Percentiles rank a stretch among this genome's conserved stretches.
Conservation (phyloP, 768 basidiomycete species). For the Pulveroboletus frians region DNA sequence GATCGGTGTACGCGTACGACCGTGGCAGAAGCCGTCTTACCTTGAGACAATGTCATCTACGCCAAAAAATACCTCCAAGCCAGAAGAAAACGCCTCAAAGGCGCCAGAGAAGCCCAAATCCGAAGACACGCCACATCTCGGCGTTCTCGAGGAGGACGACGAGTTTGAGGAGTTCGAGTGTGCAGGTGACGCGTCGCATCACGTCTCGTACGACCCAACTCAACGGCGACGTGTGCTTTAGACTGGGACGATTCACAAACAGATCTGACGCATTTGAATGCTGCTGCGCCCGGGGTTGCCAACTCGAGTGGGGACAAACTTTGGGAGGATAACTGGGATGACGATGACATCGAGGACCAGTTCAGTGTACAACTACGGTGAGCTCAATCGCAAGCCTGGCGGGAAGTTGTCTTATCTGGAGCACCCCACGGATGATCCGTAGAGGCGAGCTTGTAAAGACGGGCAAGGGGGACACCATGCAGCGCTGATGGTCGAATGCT, state of each 20-base stretch:
- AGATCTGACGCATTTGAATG: slow-evolving; percentile 72
- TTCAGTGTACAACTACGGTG: slow-evolving; percentile 94
- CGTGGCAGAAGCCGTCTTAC: not conserved
- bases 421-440: not conserved
- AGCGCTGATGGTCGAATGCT: slow-evolving; percentile 37
- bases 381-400: slow-evolving; percentile 20
- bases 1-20: slow-evolving; percentile 12
- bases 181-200: slow-evolving; percentile 50
- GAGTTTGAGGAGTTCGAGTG: slow-evolving; percentile 93
- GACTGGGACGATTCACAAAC: slow-evolving; percentile 89
- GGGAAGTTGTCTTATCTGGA: not conserved
- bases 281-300: slow-evolving; percentile 67
- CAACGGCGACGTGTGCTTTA: slow-evolving; percentile 22
- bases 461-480: slow-evolving; percentile 48
- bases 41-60: slow-evolving; percentile 37
- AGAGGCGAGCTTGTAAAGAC: slow-evolving; percentile 66
- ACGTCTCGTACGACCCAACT: not conserved
- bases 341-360: slow-evolving; percentile 97
- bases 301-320: slow-evolving; percentile 83
- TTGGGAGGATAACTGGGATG: slow-evolving; percentile 99
- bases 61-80: slow-evolving; percentile 47
- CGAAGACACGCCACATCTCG: slow-evolving; percentile 58
- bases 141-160: slow-evolving; percentile 94
- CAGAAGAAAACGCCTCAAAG: slow-evolving; percentile 26
- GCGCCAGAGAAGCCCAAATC: slow-evolving; percentile 37